Evolutionary conservation across 2,329 filamentous ascomycete species (phyloP), one percentile per base, ranked within the genome.

Genomic region (Diaporthe ampelina): DNA sequence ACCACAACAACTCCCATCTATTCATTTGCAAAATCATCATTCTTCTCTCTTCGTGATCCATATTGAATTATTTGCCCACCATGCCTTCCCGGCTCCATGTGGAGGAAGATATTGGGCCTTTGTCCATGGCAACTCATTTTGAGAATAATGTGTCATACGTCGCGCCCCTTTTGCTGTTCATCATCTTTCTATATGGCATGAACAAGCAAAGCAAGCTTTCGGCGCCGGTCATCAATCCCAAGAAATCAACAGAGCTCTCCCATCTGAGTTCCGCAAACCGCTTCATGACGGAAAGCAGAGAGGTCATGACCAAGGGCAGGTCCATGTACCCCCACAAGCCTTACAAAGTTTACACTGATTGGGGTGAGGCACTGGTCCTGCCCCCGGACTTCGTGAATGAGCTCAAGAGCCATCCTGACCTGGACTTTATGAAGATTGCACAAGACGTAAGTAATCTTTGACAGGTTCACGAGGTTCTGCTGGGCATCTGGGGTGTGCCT

Each of bases 321-420:
- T 45, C 52, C 5, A 70, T 45, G 32, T 70, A 70, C 32, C 50
- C 50, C 24, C 11, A 58, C 6, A n/a, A 63, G 13, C 71, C 71
- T 15, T 73, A 54, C 26, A 50, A 29, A 45, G 50, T 69, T 9
- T 45, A 67, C 59, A 68, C 71, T 35, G 59, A 68, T 21, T 48
- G 48, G 43, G 71, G 59, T 9, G 61, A 56, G 35, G 37, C 52
- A 15, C 29, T 73, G 15, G 52, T 69, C 21, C 19, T 73, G 32
- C 71, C 71, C 10, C 54, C 37, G 19, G 37, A 68, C 37, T 65
- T 54, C 35, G 11, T 63, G 8, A 35, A 73, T 26, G 59, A 73
- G 13, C 13, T 73, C 3, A 52, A 45, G 11, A 73, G 65, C 17
- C 40, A 67, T 52, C 58, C 58, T 43, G 50, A 48, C 48, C 48